Evolutionary conservation across 371 early-diverging fungal species (phyloP), one percentile per base, ranked within the genome.

Genomic region (Apophysomyces sp.): DNA sequence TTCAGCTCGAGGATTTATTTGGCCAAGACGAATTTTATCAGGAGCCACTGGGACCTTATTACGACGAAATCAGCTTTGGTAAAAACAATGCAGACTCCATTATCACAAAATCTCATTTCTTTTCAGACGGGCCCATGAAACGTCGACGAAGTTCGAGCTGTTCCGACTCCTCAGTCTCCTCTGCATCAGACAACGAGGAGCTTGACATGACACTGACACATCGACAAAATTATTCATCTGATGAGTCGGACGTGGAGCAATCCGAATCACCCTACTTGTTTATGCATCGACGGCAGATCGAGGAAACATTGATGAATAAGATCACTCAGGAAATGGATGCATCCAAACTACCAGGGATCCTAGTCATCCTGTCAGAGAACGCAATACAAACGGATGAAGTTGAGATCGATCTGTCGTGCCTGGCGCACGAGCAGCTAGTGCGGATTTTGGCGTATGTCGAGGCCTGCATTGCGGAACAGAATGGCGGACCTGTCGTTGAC

Each of bases 401-500:
- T 2, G 74, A 74, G 28, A 65, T 71, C 44, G 71, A 74, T 63
- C 32, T 74, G 4, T 55, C 61, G 18, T 53, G 55, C 27, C 52
- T 74, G 15, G 52, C 58, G 21, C 40, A 57, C 18, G 61, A 67
- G 32, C 70, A 70, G 30, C 53, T 73, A 5, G 24, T 32, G 6
- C 62, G 65, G 6, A 63, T 73, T 29, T 24, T 73, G 31, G 40
- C 60, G 1, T 73, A 73, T 65, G 62, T 73, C 8, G 61, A 73
- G 31, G 62, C 65, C 0, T 73, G 73, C 55, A 4, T 73, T 28
- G 18, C 12, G 3, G 66, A 69, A 36, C 66, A 73, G 26, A 28
- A 71, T n/a, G 67, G 66, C 4, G 70, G 66, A 4, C 59, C 66
- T 9, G 37, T 36, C 37, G 66, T 70, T 4, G 29, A 55, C 28